Base-by-base conservation (phyloP, 495 filamentous ascomycete species). In the Penicillium nucicola region DNA sequence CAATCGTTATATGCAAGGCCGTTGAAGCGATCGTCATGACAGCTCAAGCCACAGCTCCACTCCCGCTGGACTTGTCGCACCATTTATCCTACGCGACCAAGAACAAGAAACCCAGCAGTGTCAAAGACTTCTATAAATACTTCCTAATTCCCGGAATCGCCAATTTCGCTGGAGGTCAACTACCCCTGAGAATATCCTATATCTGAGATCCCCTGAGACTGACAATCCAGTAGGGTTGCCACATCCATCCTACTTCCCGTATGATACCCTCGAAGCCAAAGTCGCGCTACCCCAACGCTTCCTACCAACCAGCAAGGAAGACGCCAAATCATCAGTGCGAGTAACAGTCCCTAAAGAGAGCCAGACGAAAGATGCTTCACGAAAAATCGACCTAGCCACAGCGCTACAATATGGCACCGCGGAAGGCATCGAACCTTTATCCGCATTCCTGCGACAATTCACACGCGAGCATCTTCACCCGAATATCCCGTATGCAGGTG, bases 321-420 rank as follows among this genome's bases (percentile, higher is more conserved):
- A 70, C 59, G 8, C 47, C 57, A 58, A 55, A 7, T 45, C 61
- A 14, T 46, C 67, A 23, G 66, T 78, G 2, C 83, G 85, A 45
- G 60, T 93, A 12, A 70, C 80, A 6, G 81, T 96, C 3, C 92
- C 92, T 17, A 88, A 89, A 60, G 71, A 78, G 18, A 79, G 77
- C 15, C 62, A 67, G 1, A 70, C 76, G 28, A 55, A 68, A 32
- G 78, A 89, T 50, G 65, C 73, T 0, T 55, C 78, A 35, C 77
- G 76, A 50, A 85, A 82, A 67, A 90, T 96, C 59, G 92, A 97
- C 67, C 68, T 96, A 15, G 74, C 78, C 44, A 86, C 86, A 1
- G 89, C 89, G 8, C 75, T 97, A 7, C 92, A 97, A 67, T 97
- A 97, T 72, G 88, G 88, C 50, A 80, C 78, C 3, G 82, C 86